These are phyloP conservation scores for Boletus huronensis DNA, from an alignment of 768 basidiomycete species.

Conservation along the genomic window DNA sequence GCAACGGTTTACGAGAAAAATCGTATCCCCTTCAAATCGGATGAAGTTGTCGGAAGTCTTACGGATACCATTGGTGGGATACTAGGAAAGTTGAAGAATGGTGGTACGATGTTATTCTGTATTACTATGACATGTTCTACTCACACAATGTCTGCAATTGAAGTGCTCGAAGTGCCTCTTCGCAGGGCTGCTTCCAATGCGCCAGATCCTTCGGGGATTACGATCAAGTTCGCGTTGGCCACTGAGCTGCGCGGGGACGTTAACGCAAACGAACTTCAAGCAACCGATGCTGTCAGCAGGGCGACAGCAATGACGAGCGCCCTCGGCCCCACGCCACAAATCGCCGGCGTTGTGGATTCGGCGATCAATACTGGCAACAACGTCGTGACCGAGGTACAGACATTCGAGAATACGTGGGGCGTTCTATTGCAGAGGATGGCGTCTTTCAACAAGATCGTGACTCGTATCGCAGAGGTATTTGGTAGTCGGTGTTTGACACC, in stretches of 20 bases:
- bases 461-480: neutral
- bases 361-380: neutral
- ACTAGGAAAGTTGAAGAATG: neutral
- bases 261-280: neutral
- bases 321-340: neutral
- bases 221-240: neutral
- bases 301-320: neutral
- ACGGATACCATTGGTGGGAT: neutral
- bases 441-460: neutral
- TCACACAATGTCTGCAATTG: neutral
- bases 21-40: neutral
- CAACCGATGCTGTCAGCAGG: neutral
- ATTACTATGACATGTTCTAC: neutral
- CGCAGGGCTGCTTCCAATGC: neutral
- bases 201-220: neutral
- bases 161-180: neutral
- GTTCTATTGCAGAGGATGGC: neutral
- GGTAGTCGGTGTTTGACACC: neutral
- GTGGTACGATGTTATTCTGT: neutral
- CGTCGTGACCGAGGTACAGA: neutral
- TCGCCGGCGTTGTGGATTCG: neutral
- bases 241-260: neutral
- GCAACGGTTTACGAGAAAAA: neutral
- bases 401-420: neutral
- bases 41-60: neutral